Conservation (phyloP, 2,329 filamentous ascomycete species). For the Corynespora cassiicola region DNA sequence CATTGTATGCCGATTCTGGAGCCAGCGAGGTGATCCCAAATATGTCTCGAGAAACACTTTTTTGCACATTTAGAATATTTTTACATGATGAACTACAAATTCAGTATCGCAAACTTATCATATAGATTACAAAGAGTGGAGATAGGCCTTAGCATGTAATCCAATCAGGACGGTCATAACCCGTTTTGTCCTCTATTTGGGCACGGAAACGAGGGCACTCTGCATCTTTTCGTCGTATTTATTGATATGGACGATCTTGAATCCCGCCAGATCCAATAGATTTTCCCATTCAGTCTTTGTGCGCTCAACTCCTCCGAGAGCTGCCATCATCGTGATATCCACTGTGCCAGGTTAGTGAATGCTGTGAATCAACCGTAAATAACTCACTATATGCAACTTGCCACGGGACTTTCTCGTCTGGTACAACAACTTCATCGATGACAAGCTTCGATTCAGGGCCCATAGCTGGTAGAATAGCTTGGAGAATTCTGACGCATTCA, state of each 20-base stretch:
- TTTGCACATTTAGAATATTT: too few relatives aligned
- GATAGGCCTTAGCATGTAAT: too few relatives aligned
- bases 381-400: conserved; percentile 27
- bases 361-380: too few relatives aligned
- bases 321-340: conserved; percentile 34
- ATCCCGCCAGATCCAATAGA: conserved; percentile 27
- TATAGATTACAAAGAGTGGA: too few relatives aligned
- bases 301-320: conserved; percentile 33
- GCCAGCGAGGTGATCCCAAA: too few relatives aligned
- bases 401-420: conserved; percentile 35
- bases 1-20: too few relatives aligned
- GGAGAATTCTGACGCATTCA: conserved; percentile 33
- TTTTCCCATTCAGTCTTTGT: conserved; percentile 23
- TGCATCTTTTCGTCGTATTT: conserved; percentile 33
- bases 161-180: neutral
- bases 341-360: conserved; percentile 14
- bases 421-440: conserved; percentile 40
- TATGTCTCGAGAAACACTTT: too few relatives aligned
- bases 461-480: conserved; percentile 31
- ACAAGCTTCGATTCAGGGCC: conserved; percentile 33
- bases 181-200: conserved; percentile 20
- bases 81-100: too few relatives aligned
- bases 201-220: conserved; percentile 27
- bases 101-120: too few relatives aligned
- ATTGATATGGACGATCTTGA: conserved; percentile 31